Base-by-base conservation (phyloP, 371 early-diverging fungal species). In the Lichtheimia ramosa region DNA sequence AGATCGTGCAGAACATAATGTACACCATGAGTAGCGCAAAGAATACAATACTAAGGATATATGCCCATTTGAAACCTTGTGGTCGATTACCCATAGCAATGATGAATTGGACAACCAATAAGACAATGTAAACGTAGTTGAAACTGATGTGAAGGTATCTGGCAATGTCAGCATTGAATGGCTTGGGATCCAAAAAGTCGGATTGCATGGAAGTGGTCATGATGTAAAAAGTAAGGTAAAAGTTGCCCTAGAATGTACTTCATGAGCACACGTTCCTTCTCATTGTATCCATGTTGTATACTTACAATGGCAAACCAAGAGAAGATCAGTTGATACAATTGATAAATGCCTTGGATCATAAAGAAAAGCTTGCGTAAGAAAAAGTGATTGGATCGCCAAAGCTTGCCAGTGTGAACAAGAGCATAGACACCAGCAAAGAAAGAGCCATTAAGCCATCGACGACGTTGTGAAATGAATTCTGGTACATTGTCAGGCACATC, bases 351-450 rank as follows among this genome's bases (percentile, higher is more conserved):
- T 73, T 91, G 89, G 39, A 92, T 34, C 48, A 84, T 80, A 62
- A 92, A 74, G 65, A 87, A 63, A 5, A 87, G 46, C 53, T 86
- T 87, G 50, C 92, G 81, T 40, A 80, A 58, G 56, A 84, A 63
- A 58, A 74, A 77, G 69, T 92, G 93, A 23, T 84, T 79, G 2
- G 90, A 87, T 40, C 84, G 68, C 74, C 87, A 86, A 64, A 96
- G 86, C 59, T 89, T 82, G 53, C 80, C 77, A 78, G 85, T 92
- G 66, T 96, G 89, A 10, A 76, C 82, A 28, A 93, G 63, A 4
- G 95, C 89, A 70, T 96, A 94, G 46, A 96, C 83, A 24, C 89
- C 89, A 3, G 97, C 96, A 84, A 96, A 96, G 85, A 94, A 93
- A 13, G 94, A 93, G 18, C 97, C 96, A 74, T 94, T 94, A 55